Evolutionary conservation across 192 early-diverging fungal genomes (phyloP), one percentile per base, ranked within the genome.

Genomic region (Dimargaris verticillata): DNA sequence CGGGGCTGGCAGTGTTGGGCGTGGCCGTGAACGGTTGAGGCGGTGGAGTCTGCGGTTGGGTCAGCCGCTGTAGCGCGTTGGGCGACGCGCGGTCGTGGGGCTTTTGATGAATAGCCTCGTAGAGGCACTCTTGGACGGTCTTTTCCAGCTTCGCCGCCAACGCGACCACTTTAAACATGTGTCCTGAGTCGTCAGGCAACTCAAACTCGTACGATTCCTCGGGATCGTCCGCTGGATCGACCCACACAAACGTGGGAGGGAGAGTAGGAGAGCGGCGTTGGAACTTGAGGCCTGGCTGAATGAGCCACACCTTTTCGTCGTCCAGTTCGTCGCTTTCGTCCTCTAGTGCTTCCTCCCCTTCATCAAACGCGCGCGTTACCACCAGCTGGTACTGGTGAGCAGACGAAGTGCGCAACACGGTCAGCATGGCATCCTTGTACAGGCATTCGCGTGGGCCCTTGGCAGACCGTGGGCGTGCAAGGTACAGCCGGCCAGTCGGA

Each of bases 351-450:
- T 76, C 81, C 61, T 87, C 87, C 42, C 84, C 90, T 57, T 91
- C 87, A 12, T 87, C 85, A 62, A 83, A 81, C 11, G 84, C 68
- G 28, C 88, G 81, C 52, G 73, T 78, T n/a, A 84, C 75, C 0
- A 89, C 76, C n/a, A 95, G 69, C 62, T 85, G 79, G 69, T 82
- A 92, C 60, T 88, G 83, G 68, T 72, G 78, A 24, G 74, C 65
- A 28, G 66, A 62, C 42, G 75, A 57, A 5, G 93, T 87, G 44
- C 82, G 77, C 4, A 83, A 77, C 54, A 96, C 78, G 15, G 77
- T 71, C 9, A 84, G 78, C 61, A 72, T 67, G 15, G 83, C 80
- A 61, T 91, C 80, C 24, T 72, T 75, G 68, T 81, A 92, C 70
- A 78, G 63, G 72, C 78, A 76, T 68, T 77, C 69, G 64, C 76